phyloP scores from a whole-genome alignment of 257 asterid genomes.

The Solanum gracilifrons region DNA sequence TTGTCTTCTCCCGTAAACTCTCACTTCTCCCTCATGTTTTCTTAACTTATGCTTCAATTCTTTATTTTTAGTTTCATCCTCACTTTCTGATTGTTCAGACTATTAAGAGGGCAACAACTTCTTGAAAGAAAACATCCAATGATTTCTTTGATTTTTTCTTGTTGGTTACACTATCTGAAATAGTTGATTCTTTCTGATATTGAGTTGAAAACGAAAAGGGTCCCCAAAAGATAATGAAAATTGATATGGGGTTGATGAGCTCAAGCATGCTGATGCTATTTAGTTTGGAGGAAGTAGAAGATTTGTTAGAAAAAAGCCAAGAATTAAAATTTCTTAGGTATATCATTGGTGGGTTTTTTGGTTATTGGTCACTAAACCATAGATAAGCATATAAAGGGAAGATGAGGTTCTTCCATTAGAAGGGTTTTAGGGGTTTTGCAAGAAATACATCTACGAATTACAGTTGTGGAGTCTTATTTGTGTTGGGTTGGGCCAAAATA shows the following conservation, averaged over 20 bases:
- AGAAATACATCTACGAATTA: too few relatives aligned
- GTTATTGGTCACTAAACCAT: background rate
- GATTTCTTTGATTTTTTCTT: too few relatives aligned
- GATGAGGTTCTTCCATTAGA: background rate
- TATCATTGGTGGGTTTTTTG: conserved; percentile 11
- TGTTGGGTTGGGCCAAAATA: background rate
- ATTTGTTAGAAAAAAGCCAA: background rate
- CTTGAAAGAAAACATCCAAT: conserved; percentile 24
- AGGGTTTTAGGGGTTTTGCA: background rate
- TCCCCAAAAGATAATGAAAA: conserved; percentile 13
- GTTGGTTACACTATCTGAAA: background rate
- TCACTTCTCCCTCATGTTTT: too few relatives aligned
- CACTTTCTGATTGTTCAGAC: background rate
- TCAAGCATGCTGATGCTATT: background rate
- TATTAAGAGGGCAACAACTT: conserved; percentile 26
- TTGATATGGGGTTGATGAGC: background rate
- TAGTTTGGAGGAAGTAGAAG: background rate
- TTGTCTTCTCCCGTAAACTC: too few relatives aligned
- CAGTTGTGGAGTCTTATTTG: background rate
- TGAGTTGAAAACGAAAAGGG: conserved; percentile 17
- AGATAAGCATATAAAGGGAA: background rate
- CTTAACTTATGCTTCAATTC: conserved; percentile 10
- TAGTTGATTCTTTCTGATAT: background rate
- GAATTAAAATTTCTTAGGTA: conserved; percentile 12
- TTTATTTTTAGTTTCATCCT: conserved; percentile 1